phyloP scores from a whole-genome alignment of 176 grass and related monocot genomes.

The Oryza glaberrima region DNA sequence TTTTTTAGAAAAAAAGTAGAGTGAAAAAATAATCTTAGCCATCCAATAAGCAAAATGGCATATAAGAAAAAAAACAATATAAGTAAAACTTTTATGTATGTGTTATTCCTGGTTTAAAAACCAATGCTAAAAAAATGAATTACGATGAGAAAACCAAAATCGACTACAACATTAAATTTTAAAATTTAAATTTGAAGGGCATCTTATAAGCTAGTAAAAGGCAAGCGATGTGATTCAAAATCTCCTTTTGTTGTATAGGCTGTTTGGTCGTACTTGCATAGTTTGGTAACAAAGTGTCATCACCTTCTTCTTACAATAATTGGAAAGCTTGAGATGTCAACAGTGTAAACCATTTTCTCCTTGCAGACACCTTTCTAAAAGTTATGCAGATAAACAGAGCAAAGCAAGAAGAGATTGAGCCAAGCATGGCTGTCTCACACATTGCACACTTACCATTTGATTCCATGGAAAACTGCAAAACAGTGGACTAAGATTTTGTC shows the following conservation, averaged over 20 bases:
- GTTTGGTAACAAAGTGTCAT: background rate
- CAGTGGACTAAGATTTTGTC: background rate
- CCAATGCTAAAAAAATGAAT: no score
- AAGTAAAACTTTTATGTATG: no score
- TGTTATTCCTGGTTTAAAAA: no score
- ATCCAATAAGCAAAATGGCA: no score
- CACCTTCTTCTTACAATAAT: background rate
- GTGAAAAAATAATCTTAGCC: no score
- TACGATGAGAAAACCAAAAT: no score
- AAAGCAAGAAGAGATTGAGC: conserved; percentile 4
- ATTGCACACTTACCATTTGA: background rate
- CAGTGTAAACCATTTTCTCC: conserved; percentile 32
- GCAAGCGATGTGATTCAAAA: background rate
- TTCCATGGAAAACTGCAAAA: conserved; percentile 48
- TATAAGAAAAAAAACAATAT: no score
- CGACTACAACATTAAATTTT: no score
- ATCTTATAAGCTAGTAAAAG: no score
- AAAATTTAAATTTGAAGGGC: no score
- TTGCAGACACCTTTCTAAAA: conserved; percentile 25
- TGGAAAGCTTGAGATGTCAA: background rate
- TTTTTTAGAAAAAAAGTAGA: no score
- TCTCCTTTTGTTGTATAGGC: background rate
- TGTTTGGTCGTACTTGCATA: background rate
- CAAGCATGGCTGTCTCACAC: background rate
- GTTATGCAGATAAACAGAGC: conserved; percentile 3